Evolutionary conservation across 257 asterid species (phyloP), one percentile per base, ranked within the genome.

Genomic region (Primulina huaijiensis): DNA sequence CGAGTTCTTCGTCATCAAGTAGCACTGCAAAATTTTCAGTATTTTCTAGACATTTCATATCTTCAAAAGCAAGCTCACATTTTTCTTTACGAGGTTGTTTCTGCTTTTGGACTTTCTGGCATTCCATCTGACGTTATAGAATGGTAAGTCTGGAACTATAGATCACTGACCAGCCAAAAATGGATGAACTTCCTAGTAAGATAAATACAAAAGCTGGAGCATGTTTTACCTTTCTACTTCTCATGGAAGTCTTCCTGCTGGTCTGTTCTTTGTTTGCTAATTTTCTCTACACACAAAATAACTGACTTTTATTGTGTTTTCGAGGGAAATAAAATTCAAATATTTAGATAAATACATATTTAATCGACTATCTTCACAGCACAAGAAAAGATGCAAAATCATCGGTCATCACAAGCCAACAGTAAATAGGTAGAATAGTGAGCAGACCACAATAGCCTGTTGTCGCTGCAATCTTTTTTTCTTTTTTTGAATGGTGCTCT

Each of bases 1-100:
- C 98, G 74, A 94, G 82, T 74, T 91, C 99, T 83, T 94, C 99
- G 65, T 94, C 99, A 80, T 94, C 99, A 70, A 82, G 64, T 79
- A 94, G 84, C 61, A 57, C 60, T 59, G 82, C 79, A 69, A 79
- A 83, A 46, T 72, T 80, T 68, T 84, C 85, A 17, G 50, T 59
- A 74, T 77, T 76, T 71, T 88, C 92, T 55, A 73, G 78, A 75
- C 86, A 74, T 72, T 74, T 80, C 71, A 52, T 74, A 70, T 74
- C 73, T 67, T 83, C 88, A 79, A 85, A 76, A 71, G 95, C 86
- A 74, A 94, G 93, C 76, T 88, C 90, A 82, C 99, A 94, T 67
- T 82, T 91, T 52, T 75, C 88, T 67, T 80, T 89, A 38, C 29
- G 72, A 59, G 86, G 86, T 65, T 60, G 86, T 65, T 83, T 88